Evolutionary conservation across 1,284 basidiomycete genomes (phyloP).

Genomic region (Malassezia equina): DNA sequence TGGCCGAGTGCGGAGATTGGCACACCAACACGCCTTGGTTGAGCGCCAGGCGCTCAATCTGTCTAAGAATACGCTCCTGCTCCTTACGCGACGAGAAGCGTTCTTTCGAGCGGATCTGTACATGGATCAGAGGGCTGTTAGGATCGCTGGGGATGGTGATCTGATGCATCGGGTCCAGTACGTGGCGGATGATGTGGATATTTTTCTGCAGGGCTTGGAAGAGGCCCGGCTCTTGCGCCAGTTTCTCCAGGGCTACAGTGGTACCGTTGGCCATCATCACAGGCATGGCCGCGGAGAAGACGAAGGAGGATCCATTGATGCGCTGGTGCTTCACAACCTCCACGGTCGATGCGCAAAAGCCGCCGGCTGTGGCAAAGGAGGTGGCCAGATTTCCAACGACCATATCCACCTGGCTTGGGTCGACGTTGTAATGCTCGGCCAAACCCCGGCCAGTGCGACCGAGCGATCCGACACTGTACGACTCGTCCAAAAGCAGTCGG

Average conservation of each 20-base stretch:
- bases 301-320: slow-evolving; percentile 90
- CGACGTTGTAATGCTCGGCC: slow-evolving; percentile 75
- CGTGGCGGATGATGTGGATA: slow-evolving; percentile 61
- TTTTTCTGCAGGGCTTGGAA: slow-evolving; percentile 71
- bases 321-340: slow-evolving; percentile 82
- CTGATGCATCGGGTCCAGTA: slow-evolving; percentile 66
- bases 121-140: slow-evolving; percentile 75
- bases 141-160: slow-evolving; percentile 72
- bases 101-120: slow-evolving; percentile 55
- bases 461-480: slow-evolving; percentile 80
- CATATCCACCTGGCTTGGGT: slow-evolving; percentile 53
- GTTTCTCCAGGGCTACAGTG: slow-evolving; percentile 69
- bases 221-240: slow-evolving; percentile 59
- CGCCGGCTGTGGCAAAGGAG: slow-evolving; percentile 72
- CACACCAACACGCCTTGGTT: slow-evolving; percentile 35
- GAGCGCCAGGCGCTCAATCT: slow-evolving; percentile 35
- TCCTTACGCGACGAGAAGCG: slow-evolving; percentile 33
- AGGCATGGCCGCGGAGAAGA: slow-evolving; percentile 92
- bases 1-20: slow-evolving; percentile 28
- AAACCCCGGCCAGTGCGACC: slow-evolving; percentile 86
- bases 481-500: slow-evolving; percentile 86
- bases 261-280: slow-evolving; percentile 76
- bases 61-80: slow-evolving; percentile 33
- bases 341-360: slow-evolving; percentile 84
- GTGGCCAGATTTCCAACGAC: slow-evolving; percentile 71